phyloP scores from a whole-genome alignment of 768 basidiomycete species.

The Macrolepiota albuminosa region DNA sequence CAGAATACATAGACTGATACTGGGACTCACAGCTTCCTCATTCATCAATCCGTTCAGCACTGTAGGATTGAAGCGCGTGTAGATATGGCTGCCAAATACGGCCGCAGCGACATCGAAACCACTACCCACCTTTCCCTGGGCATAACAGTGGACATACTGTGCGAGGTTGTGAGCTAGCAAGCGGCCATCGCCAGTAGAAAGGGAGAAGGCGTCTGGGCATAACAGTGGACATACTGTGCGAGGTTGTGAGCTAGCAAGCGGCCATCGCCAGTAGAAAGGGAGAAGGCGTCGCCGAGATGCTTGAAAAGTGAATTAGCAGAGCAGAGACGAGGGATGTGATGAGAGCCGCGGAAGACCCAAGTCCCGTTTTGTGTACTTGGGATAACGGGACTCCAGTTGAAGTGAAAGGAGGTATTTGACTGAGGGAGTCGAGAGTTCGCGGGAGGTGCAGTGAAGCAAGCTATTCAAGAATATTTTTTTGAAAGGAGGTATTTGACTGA shows the following conservation, averaged over 20 bases:
- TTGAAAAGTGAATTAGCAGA: constrained; percentile 70
- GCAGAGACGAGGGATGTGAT: constrained; percentile 92
- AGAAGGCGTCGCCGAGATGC: constrained; percentile 51
- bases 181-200: constrained; percentile 40
- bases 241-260: constrained; percentile 80
- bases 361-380: constrained; percentile 96
- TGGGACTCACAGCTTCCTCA: constrained; percentile 38
- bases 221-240: constrained; percentile 91
- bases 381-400: constrained; percentile 62
- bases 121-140: constrained; percentile 97
- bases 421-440: constrained; percentile 57
- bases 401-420: constrained; percentile 71
- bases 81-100: constrained; percentile 91
- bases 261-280: constrained; percentile 37
- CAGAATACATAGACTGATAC: neutral
- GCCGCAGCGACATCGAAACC: constrained; percentile 96
- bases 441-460: constrained; percentile 54
- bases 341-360: constrained; percentile 94
- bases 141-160: constrained; percentile 92
- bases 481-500: constrained; percentile 75
- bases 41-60: constrained; percentile 66
- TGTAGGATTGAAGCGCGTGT: constrained; percentile 78
- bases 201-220: constrained; percentile 70
- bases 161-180: constrained; percentile 85
- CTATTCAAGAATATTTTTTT: too few species aligned